Conservation (phyloP, 164 flowering plant species). For the Vitis rotundifolia region DNA sequence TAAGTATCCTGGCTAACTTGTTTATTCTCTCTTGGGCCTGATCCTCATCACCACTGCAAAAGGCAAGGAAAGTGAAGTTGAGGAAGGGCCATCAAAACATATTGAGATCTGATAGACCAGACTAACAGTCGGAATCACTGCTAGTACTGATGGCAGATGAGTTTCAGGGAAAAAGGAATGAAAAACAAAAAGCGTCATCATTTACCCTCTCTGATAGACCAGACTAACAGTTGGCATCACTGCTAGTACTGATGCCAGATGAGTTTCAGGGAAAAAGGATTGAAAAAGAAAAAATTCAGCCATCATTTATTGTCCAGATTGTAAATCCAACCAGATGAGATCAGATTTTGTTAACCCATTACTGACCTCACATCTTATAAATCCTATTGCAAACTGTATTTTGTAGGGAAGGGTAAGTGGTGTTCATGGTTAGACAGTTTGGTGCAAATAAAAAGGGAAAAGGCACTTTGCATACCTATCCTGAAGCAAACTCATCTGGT, state of each 20-base stretch:
- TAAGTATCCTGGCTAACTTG: constrained; percentile 89
- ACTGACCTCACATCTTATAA: neutral
- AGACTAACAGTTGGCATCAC: no score
- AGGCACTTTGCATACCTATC: constrained; percentile 63
- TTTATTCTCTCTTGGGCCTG: constrained; percentile 98
- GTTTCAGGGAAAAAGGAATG: neutral
- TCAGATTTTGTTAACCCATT: neutral
- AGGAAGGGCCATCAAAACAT: neutral
- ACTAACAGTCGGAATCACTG: neutral
- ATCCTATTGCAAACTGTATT: neutral
- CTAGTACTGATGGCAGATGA: neutral
- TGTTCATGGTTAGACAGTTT: neutral
- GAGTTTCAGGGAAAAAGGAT: no score
- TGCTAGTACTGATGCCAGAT: no score
- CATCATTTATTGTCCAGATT: neutral
- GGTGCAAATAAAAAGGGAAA: neutral
- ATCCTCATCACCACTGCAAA: constrained; percentile 97
- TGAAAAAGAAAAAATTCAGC: neutral
- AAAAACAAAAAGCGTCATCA: no score
- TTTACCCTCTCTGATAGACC: no score
- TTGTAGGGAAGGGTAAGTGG: neutral
- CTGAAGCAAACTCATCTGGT: constrained; percentile 95
- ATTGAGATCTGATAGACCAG: neutral
- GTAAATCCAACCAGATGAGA: neutral
- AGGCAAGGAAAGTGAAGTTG: constrained; percentile 2